These are phyloP conservation scores for Vaccinium myrtillus DNA, from an alignment of 148 eudicot genomes.

Conservation along the genomic window DNA sequence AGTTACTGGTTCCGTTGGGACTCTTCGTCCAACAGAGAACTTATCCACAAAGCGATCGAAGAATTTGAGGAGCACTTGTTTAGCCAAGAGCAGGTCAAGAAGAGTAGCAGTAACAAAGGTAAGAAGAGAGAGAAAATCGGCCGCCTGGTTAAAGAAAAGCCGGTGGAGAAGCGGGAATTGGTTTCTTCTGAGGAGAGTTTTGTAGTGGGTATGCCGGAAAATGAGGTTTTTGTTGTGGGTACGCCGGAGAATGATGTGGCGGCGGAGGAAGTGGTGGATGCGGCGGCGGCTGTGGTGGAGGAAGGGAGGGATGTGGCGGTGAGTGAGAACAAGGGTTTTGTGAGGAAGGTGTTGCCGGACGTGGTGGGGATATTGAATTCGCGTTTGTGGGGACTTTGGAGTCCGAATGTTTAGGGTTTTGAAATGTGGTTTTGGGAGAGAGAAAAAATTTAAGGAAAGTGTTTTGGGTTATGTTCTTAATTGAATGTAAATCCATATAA, in stretches of 20 bases:
- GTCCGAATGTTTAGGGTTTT: constrained; percentile 43
- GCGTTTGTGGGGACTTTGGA: constrained; percentile 83
- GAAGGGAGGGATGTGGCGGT: background rate
- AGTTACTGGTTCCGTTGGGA: constrained; percentile 74
- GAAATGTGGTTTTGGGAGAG: background rate
- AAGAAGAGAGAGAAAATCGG: constrained; percentile 25
- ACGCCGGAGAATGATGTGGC: background rate
- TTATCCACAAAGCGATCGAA: constrained; percentile 75
- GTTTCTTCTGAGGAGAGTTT: constrained; percentile 19
- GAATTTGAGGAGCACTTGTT: constrained; percentile 60
- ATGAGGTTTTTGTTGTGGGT: background rate
- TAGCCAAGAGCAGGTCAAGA: constrained; percentile 23
- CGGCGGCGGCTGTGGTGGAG: background rate
- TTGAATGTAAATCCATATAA: background rate
- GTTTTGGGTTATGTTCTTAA: background rate
- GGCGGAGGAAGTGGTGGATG: background rate
- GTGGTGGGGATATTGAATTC: constrained; percentile 68
- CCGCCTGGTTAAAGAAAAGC: constrained; percentile 21
- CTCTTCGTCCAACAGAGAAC: constrained; percentile 55
- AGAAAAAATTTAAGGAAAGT: background rate
- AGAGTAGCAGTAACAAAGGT: constrained; percentile 3
- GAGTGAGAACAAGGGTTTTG: constrained; percentile 52
- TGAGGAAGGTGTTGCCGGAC: constrained; percentile 79
- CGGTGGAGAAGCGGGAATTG: background rate
- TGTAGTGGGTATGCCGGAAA: background rate